A percentile compares a stretch with the other conserved stretches of the same genome.
phyloP scores from a whole-genome alignment of 257 asterid species.

The Paraleonurus japonicus region DNA sequence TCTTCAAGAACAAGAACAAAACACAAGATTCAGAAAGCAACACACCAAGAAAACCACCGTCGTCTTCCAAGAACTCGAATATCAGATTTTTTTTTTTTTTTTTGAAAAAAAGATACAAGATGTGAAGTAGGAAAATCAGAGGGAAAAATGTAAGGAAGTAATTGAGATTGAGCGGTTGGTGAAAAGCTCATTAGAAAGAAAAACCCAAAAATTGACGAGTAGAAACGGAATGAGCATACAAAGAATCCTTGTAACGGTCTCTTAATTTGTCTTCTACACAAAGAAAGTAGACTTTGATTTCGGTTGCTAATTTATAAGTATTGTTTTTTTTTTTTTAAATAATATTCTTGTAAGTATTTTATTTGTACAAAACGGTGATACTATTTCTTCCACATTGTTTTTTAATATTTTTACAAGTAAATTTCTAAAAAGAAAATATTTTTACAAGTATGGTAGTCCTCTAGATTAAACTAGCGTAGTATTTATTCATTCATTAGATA shows the following conservation, averaged over 20 bases:
- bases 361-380: too few species aligned
- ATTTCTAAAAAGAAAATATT: too few species aligned
- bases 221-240: not conserved
- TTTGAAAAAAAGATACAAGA: not conserved
- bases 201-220: constrained; percentile 24
- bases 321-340: not conserved
- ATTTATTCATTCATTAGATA: too few species aligned
- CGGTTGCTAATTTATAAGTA: not conserved
- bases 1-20: constrained; percentile 15
- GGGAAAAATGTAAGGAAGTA: not conserved
- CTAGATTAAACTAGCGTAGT: too few species aligned
- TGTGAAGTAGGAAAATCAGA: constrained; percentile 6
- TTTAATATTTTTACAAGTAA: too few species aligned
- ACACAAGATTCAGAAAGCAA: not conserved
- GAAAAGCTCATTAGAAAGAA: constrained; percentile 11
- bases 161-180: constrained; percentile 11
- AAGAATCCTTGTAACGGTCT: constrained; percentile 46
- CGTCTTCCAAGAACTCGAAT: not conserved
- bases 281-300: constrained; percentile 19
- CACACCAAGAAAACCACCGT: constrained; percentile 2
- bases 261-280: constrained; percentile 46
- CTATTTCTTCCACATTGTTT: too few species aligned
- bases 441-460: too few species aligned
- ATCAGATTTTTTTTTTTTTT: not conserved
- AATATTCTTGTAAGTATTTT: too few species aligned